Conservation (phyloP, 805 yeast species). For the Lipomyces kockii region DNA sequence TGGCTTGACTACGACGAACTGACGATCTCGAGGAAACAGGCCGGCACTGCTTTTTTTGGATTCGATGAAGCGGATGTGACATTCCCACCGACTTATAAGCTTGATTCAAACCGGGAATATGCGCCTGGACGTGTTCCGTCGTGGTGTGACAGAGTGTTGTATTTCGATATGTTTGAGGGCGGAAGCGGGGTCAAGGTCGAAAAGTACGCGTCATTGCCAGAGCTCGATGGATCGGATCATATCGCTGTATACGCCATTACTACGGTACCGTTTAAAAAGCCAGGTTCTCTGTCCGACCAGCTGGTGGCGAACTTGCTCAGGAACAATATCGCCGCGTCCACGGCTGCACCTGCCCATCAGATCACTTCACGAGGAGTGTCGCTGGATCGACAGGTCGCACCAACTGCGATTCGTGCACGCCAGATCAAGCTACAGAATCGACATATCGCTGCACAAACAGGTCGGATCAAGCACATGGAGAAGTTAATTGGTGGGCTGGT, state of each 20-base stretch:
- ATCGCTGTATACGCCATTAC: conserved; percentile 69
- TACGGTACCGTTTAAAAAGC: conserved; percentile 49
- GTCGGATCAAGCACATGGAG: conserved; percentile 20
- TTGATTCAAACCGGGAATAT: conserved; percentile 53
- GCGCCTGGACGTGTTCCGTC: conserved; percentile 70
- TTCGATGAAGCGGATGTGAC: conserved; percentile 67
- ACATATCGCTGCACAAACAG: conserved; percentile 26
- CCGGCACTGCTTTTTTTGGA: conserved; percentile 58
- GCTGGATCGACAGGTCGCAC: conserved; percentile 15
- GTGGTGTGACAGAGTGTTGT: conserved; percentile 89
- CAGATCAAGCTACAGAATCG: conserved; percentile 28
- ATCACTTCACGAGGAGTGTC: neutral
- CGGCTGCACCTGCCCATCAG: neutral
- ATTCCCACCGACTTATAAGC: conserved; percentile 86
- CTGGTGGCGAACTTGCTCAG: conserved; percentile 17
- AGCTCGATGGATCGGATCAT: conserved; percentile 72
- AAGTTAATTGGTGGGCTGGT: conserved; percentile 11
- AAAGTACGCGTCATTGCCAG: conserved; percentile 56
- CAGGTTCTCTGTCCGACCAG: conserved; percentile 13
- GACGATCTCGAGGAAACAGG: conserved; percentile 46
- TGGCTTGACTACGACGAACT: conserved; percentile 56
- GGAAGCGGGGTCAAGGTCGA: conserved; percentile 42
- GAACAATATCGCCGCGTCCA: conserved; percentile 20
- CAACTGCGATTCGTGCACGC: neutral
- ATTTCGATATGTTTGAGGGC: conserved; percentile 50